Conservation (phyloP, 2,329 filamentous ascomycete genomes). For the Aspergillus amoenus region DNA sequence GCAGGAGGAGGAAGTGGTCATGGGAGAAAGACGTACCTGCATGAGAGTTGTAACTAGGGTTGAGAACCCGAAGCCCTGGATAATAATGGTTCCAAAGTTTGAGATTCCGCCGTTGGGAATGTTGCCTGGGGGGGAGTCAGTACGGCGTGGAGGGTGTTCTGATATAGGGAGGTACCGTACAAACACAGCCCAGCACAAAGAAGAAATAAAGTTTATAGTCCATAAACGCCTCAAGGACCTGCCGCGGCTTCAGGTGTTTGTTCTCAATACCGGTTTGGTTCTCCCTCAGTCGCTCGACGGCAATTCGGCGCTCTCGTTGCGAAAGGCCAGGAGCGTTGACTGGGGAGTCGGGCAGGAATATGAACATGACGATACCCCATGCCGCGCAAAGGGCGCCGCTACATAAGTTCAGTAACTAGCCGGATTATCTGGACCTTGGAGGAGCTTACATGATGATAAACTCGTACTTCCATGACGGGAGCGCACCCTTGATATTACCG, state of each 20-base stretch:
- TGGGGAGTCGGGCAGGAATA: constrained; percentile 59
- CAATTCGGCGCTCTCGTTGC: constrained; percentile 53
- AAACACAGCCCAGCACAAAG: constrained; percentile 51
- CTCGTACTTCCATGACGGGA: constrained; percentile 66
- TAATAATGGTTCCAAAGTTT: constrained; percentile 61
- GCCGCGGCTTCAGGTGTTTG: constrained; percentile 54
- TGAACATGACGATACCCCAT: constrained; percentile 60
- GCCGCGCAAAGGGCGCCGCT: constrained; percentile 54
- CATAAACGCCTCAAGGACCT: constrained; percentile 56
- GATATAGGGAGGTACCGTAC: constrained; percentile 19
- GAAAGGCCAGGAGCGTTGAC: constrained; percentile 54
- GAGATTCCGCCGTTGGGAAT: constrained; percentile 58
- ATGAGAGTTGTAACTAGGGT: constrained; percentile 56
- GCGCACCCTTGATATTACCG: constrained; percentile 56
- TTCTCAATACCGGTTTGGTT: constrained; percentile 63
- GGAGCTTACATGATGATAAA: constrained; percentile 59
- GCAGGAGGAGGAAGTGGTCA: too few relatives aligned
- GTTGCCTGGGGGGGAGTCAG: constrained; percentile 35
- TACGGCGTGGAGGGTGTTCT: not conserved
- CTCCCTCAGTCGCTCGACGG: constrained; percentile 54
- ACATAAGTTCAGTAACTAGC: not conserved
- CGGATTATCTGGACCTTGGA: too few relatives aligned
- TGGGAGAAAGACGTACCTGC: constrained; percentile 32
- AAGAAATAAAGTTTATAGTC: constrained; percentile 63
- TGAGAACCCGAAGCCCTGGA: constrained; percentile 57